phyloP scores from a whole-genome alignment of 1,284 basidiomycete species.

The Cronartium quercuum region DNA sequence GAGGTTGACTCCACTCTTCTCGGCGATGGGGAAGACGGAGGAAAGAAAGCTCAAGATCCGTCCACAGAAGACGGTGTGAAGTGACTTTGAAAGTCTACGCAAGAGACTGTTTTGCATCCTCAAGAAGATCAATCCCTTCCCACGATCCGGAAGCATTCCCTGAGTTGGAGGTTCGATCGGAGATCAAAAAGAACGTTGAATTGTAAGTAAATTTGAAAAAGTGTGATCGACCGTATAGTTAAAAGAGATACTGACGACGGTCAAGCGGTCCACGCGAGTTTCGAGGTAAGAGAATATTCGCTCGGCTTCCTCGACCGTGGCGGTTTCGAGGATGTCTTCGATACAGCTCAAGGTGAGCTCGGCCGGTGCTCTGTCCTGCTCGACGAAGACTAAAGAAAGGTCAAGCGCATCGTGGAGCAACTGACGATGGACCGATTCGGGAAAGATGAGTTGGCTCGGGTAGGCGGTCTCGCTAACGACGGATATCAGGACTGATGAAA shows the following conservation, averaged over 20 bases:
- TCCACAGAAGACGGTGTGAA: slow-evolving; percentile 72
- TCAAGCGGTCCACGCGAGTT: slow-evolving; percentile 19
- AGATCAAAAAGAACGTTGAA: neutral
- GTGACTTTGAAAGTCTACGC: slow-evolving; percentile 68
- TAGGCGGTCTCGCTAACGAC: slow-evolving; percentile 17
- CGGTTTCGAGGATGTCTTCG: slow-evolving; percentile 18
- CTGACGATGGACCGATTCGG: neutral
- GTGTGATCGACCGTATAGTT: neutral
- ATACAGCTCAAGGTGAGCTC: slow-evolving; percentile 27
- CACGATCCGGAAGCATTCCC: slow-evolving; percentile 72
- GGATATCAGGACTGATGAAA: slow-evolving; percentile 29
- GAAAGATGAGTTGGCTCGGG: neutral
- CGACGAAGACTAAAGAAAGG: slow-evolving; percentile 11
- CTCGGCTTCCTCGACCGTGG: slow-evolving; percentile 22
- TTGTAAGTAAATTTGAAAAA: neutral
- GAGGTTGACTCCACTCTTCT: slow-evolving; percentile 82
- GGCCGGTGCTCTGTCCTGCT: slow-evolving; percentile 6
- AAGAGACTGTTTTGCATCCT: slow-evolving; percentile 79
- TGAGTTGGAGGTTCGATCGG: slow-evolving; percentile 26
- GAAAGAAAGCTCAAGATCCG: slow-evolving; percentile 78
- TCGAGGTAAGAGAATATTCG: slow-evolving; percentile 30
- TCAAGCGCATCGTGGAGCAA: slow-evolving; percentile 25
- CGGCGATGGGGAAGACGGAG: slow-evolving; percentile 74
- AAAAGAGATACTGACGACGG: slow-evolving; percentile 7
- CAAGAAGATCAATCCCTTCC: slow-evolving; percentile 74